Evolutionary conservation across 164 flowering plant genomes (phyloP).

Genomic region (Annona squamosa): DNA sequence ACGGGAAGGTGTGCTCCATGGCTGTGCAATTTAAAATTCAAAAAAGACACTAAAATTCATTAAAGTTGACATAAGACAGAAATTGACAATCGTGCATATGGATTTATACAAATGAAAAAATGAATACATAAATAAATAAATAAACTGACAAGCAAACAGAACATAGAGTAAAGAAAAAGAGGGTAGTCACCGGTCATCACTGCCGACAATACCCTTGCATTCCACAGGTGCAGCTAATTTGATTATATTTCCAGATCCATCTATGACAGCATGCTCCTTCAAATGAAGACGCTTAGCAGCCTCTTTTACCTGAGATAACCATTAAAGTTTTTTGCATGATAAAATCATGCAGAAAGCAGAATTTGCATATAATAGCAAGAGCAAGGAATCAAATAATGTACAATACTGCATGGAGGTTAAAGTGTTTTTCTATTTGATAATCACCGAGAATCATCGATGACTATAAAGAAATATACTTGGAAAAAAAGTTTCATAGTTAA

Average conservation of each 20-base stretch:
- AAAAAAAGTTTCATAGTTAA: too few relatives aligned
- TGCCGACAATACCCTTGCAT: constrained; percentile 99
- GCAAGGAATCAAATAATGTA: not conserved
- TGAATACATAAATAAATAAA: not conserved
- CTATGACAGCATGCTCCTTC: constrained; percentile 81
- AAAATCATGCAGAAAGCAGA: not conserved
- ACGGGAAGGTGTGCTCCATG: too few relatives aligned
- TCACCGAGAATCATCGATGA: not conserved
- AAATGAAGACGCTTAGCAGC: constrained; percentile 94
- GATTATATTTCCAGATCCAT: constrained; percentile 71
- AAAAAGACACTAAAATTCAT: too few relatives aligned
- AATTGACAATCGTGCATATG: too few relatives aligned
- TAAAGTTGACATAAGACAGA: too few relatives aligned
- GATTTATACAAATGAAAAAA: too few relatives aligned
- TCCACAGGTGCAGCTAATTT: constrained; percentile 97
- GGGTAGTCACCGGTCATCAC: constrained; percentile 81
- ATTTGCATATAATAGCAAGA: not conserved
- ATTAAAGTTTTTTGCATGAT: not conserved
- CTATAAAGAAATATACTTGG: not conserved
- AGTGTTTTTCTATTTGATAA: not conserved
- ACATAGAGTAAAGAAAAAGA: not conserved
- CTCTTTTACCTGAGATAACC: constrained; percentile 57
- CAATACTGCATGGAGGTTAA: not conserved
- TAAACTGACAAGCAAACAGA: not conserved
- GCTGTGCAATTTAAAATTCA: too few relatives aligned